Conservation (phyloP, 495 filamentous ascomycete genomes). For the Xylaria nigripes region DNA sequence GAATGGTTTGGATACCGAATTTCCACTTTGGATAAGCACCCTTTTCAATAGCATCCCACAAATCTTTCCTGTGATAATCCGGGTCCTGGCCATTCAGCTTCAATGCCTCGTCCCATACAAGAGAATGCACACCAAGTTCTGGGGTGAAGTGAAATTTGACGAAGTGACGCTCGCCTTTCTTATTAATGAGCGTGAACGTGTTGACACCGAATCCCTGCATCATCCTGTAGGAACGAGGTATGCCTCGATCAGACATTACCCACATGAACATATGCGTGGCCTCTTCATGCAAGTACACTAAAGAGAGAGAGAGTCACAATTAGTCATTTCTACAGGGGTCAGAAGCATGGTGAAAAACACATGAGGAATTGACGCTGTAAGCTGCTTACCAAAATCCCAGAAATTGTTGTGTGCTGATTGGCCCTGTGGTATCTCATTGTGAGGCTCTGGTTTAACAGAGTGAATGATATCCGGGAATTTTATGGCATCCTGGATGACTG, state of each 20-base stretch:
- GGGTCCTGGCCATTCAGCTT: conserved; percentile 77
- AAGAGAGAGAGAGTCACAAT: not conserved
- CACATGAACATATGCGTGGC: conserved; percentile 81
- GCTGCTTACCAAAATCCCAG: conserved; percentile 44
- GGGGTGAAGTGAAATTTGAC: conserved; percentile 81
- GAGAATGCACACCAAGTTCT: conserved; percentile 69
- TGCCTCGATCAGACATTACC: conserved; percentile 71
- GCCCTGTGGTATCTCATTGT: conserved; percentile 58
- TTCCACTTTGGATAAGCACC: conserved; percentile 71
- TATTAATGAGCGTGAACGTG: conserved; percentile 67
- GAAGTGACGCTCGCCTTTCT: conserved; percentile 60
- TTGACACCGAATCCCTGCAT: conserved; percentile 92
- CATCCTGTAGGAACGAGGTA: conserved; percentile 76
- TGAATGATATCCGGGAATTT: conserved; percentile 74
- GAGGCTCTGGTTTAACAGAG: conserved; percentile 72
- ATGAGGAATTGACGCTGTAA: not conserved
- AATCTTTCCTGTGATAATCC: conserved; percentile 81
- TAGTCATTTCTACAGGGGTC: too few species aligned
- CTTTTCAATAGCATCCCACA: conserved; percentile 70
- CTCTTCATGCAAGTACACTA: conserved; percentile 55
- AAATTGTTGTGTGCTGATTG: conserved; percentile 59
- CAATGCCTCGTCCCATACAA: conserved; percentile 83
- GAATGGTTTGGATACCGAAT: conserved; percentile 71
- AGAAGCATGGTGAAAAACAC: not conserved
- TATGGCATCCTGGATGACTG: conserved; percentile 59